Conservation (phyloP, 257 asterid genomes). For the Lantana camara region DNA sequence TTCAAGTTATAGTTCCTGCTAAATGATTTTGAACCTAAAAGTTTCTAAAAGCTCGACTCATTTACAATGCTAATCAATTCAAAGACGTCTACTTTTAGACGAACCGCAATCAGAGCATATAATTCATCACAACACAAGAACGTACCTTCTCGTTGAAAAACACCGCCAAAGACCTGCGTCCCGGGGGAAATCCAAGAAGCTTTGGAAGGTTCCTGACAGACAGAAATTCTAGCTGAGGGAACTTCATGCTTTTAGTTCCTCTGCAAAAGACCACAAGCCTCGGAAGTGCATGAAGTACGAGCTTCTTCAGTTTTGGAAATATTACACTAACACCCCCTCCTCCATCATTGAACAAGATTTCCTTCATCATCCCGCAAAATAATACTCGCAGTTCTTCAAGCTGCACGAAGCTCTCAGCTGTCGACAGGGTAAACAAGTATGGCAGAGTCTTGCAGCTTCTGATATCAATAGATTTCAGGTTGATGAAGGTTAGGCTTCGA, state of each 20-base stretch:
- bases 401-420: not conserved
- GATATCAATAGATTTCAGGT: slow-evolving; percentile 2
- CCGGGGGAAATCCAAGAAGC: not conserved
- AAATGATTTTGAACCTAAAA: not conserved
- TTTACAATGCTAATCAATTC: not conserved
- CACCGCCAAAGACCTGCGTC: not conserved
- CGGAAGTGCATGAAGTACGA: not conserved
- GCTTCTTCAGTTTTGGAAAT: not conserved
- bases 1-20: not conserved
- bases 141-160: not conserved
- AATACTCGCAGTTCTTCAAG: not conserved
- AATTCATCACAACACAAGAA: not conserved
- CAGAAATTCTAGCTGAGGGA: not conserved
- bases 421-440: not conserved
- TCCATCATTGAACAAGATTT: not conserved
- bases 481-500: not conserved
- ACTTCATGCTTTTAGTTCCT: not conserved
- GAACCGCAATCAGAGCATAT: too few species aligned
- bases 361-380: slow-evolving; percentile 6
- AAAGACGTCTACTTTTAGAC: too few species aligned
- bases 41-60: not conserved
- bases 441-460: not conserved
- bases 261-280: not conserved
- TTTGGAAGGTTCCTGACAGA: slow-evolving; percentile 1
- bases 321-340: not conserved